Conservation (phyloP, 2,329 filamentous ascomycete species). For the Mariannaea sp. region DNA sequence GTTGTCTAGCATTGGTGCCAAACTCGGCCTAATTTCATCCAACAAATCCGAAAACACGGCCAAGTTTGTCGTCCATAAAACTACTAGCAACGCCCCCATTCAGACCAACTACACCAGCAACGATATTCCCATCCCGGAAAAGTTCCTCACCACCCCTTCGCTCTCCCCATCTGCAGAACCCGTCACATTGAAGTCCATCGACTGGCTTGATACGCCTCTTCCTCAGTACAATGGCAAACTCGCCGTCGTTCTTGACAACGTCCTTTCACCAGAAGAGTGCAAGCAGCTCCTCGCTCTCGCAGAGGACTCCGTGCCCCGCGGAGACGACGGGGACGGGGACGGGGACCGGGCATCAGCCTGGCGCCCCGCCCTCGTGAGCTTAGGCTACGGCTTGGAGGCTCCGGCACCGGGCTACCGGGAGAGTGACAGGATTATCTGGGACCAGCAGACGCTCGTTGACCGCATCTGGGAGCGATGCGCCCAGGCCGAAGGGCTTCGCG, state of each 20-base stretch:
- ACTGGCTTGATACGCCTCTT: conserved; percentile 56
- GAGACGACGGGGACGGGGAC: too few species aligned
- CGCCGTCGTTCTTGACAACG: conserved; percentile 65
- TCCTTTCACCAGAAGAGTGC: conserved; percentile 64
- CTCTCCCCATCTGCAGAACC: too few species aligned
- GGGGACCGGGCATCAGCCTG: conserved; percentile 59
- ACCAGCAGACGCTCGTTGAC: conserved; percentile 64
- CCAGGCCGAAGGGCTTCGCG: conserved; percentile 47
- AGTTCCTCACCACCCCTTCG: conserved; percentile 52
- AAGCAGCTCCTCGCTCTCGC: conserved; percentile 54
- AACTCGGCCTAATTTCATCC: conserved; percentile 25
- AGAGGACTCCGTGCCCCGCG: conserved; percentile 53
- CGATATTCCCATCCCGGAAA: conserved; percentile 44
- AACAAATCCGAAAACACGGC: too few species aligned
- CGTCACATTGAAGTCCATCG: conserved; percentile 51
- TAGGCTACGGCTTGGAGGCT: conserved; percentile 64
- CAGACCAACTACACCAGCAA: conserved; percentile 39
- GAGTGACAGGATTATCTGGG: conserved; percentile 79
- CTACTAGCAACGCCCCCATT: conserved; percentile 6
- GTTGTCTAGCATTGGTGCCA: conserved; percentile 32
- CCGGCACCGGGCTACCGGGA: conserved; percentile 62
- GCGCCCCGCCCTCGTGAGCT: conserved; percentile 71
- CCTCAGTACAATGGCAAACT: conserved; percentile 57
- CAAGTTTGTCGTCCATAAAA: conserved; percentile 9
- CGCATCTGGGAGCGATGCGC: conserved; percentile 66